phyloP scores from a whole-genome alignment of 2,329 filamentous ascomycete genomes.

The Botrytis aclada region DNA sequence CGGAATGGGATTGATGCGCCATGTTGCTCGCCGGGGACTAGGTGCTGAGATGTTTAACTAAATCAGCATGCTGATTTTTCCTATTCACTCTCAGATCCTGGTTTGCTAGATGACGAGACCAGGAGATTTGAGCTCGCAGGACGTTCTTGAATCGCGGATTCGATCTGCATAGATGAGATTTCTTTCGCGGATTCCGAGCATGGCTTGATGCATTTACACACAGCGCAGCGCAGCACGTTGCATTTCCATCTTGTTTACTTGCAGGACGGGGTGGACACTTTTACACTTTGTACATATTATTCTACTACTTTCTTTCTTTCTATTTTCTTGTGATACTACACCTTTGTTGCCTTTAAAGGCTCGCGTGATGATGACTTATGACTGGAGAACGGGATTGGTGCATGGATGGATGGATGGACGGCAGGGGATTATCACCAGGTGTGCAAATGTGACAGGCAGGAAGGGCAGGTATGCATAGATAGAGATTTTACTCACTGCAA shows the following conservation, averaged over 20 bases:
- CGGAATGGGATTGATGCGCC: neutral
- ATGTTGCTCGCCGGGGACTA: neutral
- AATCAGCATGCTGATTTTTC: neutral
- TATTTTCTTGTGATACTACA: neutral
- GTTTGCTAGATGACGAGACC: neutral
- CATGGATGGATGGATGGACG: neutral
- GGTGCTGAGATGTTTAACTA: neutral
- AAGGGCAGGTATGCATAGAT: neutral
- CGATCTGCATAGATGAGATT: neutral
- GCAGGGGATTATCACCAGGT: neutral
- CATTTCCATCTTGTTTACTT: neutral
- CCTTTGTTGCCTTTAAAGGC: neutral
- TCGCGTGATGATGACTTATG: neutral
- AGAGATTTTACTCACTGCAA: neutral
- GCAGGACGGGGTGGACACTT: neutral
- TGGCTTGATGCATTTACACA: neutral
- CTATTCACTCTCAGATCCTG: neutral
- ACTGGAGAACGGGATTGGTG: neutral
- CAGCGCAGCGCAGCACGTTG: neutral
- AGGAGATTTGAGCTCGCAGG: slow-evolving; percentile 3
- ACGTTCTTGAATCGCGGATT: neutral
- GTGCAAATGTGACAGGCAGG: neutral
- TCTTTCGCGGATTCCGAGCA: neutral
- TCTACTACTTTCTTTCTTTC: neutral
- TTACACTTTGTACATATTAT: neutral